These are phyloP conservation scores for Hemileia vastatrix DNA, from an alignment of 1,284 basidiomycete species.

Conservation along the genomic window DNA sequence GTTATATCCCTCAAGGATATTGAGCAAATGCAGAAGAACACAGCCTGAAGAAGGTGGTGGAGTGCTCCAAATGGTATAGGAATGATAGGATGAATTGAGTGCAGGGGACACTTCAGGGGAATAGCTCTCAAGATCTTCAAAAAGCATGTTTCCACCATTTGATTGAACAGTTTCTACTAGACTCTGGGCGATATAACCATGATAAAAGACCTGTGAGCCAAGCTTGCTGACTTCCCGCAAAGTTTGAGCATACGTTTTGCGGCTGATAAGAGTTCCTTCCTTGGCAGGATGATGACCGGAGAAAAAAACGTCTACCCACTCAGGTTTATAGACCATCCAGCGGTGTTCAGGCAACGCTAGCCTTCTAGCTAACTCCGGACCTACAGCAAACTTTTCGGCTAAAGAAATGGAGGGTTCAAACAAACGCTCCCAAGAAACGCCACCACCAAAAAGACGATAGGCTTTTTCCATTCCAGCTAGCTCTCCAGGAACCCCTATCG, in stretches of 20 bases:
- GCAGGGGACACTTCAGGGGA: constrained; percentile 61
- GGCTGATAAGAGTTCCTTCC: constrained; percentile 30
- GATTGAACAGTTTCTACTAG: constrained; percentile 58
- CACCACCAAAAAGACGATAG: constrained; percentile 60
- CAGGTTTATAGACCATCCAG: constrained; percentile 48
- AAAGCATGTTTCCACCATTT: constrained; percentile 68
- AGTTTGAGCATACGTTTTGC: constrained; percentile 32
- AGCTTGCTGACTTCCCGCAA: constrained; percentile 31
- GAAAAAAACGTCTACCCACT: constrained; percentile 53
- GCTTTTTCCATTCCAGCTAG: constrained; percentile 69
- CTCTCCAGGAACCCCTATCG: constrained; percentile 78
- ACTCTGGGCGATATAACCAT: constrained; percentile 65
- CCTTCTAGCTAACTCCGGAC: constrained; percentile 60
- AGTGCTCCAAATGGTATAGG: constrained; percentile 70
- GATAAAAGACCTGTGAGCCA: constrained; percentile 37
- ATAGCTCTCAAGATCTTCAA: constrained; percentile 63
- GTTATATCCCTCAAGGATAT: constrained; percentile 60
- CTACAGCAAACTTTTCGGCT: constrained; percentile 62
- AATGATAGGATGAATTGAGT: constrained; percentile 63
- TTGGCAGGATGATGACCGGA: neutral
- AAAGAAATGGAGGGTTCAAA: constrained; percentile 65
- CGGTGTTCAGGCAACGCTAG: constrained; percentile 53
- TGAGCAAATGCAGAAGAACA: constrained; percentile 67
- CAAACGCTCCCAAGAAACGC: constrained; percentile 65
- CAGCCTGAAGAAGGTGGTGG: constrained; percentile 72